A percentile compares a stretch with the other conserved stretches of the same genome.
Conservation (phyloP, 148 eudicot genomes). For the Cornus florida region DNA sequence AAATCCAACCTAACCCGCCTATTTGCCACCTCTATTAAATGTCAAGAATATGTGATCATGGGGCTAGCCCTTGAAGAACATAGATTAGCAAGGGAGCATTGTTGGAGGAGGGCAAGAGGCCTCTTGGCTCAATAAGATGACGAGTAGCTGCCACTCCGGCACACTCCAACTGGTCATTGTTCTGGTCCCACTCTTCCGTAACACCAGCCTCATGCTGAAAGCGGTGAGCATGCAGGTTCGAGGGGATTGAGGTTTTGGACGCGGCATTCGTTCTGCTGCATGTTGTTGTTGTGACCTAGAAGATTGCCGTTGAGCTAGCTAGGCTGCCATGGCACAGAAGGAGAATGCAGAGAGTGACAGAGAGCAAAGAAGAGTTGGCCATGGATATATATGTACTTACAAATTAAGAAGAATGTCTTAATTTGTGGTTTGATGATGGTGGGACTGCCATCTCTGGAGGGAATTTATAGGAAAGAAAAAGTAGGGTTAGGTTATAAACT, state of each 20-base stretch:
- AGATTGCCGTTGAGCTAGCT: neutral
- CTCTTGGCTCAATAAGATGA: conserved; percentile 7
- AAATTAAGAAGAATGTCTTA: no score
- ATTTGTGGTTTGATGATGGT: neutral
- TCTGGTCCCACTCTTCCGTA: neutral
- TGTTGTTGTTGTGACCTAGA: neutral
- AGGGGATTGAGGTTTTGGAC: conserved; percentile 7
- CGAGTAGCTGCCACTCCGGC: conserved; percentile 8
- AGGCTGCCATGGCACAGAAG: neutral
- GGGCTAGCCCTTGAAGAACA: neutral
- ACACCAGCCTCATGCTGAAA: conserved; percentile 7
- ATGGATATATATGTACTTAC: no score
- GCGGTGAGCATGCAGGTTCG: neutral
- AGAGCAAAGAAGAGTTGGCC: neutral
- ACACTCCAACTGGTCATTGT: neutral
- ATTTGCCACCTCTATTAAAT: no score
- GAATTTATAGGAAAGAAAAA: neutral
- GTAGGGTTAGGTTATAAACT: no score
- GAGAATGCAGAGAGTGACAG: neutral
- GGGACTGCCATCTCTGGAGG: neutral
- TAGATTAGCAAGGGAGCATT: conserved; percentile 12
- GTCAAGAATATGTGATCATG: no score
- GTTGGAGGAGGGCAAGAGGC: conserved; percentile 5
- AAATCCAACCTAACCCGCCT: no score
- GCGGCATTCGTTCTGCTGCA: neutral